Evolutionary conservation across 179 eudicot species (phyloP).

Genomic region (Dionaea muscipula): DNA sequence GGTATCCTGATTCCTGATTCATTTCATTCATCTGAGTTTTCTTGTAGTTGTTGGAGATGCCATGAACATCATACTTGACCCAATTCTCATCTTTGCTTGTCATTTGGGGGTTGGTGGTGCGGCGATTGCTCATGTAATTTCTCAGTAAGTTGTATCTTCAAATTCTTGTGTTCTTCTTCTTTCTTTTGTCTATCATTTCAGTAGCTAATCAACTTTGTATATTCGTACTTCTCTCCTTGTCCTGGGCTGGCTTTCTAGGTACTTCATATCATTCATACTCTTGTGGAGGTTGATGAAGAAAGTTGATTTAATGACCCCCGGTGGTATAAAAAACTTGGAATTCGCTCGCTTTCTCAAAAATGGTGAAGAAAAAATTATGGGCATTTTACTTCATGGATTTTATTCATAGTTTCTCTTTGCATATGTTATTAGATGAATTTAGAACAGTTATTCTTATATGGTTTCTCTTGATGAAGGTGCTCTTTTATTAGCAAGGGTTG

Average conservation of each 20-base stretch:
- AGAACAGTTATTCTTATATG: too few species aligned
- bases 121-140: conserved; percentile 92
- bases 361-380: conserved; percentile 22
- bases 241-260: background rate
- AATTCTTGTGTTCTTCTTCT: too few species aligned
- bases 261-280: conserved; percentile 25
- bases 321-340: conserved; percentile 47
- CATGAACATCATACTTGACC: conserved; percentile 69
- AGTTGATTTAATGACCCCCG: conserved; percentile 70
- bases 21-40: background rate
- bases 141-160: conserved; percentile 51
- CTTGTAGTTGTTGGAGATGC: conserved; percentile 68
- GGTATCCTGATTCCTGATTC: too few species aligned
- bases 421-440: too few species aligned
- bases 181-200: background rate
- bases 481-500: conserved; percentile 56
- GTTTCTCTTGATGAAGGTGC: conserved; percentile 30
- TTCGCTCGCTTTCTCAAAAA: conserved; percentile 65
- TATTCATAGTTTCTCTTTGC: too few species aligned
- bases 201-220: background rate
- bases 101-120: conserved; percentile 84
- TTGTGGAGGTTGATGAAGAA: conserved; percentile 49
- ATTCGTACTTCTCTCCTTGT: too few species aligned
- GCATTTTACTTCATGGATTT: background rate
- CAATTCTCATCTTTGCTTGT: conserved; percentile 67